These are phyloP conservation scores for Yamadazyma insecticola DNA, from an alignment of 805 yeast genomes.

Conservation along the genomic window DNA sequence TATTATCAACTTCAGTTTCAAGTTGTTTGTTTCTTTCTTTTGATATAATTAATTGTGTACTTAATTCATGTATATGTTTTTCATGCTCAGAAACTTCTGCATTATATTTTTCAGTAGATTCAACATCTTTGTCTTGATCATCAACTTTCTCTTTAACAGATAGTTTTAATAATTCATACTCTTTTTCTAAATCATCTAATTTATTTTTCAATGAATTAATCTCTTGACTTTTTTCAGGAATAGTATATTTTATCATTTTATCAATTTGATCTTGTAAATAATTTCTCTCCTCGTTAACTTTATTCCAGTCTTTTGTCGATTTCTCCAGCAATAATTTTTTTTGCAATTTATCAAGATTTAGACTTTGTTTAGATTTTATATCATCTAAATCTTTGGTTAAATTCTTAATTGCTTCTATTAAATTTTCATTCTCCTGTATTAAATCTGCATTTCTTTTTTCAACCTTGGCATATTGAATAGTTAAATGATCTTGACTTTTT, in stretches of 20 bases:
- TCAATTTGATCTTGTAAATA: slow-evolving; percentile 4
- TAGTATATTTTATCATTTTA: slow-evolving; percentile 9
- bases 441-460: background rate
- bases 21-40: slow-evolving; percentile 17
- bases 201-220: slow-evolving; percentile 14
- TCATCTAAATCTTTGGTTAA: too few relatives aligned
- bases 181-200: slow-evolving; percentile 10
- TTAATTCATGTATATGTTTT: slow-evolving; percentile 7
- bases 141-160: too few relatives aligned
- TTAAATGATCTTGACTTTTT: background rate
- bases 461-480: background rate
- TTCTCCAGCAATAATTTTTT: too few relatives aligned
- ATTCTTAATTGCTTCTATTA: too few relatives aligned
- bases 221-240: slow-evolving; percentile 21
- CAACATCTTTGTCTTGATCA: slow-evolving; percentile 1
- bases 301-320: too few relatives aligned
- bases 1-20: slow-evolving; percentile 13
- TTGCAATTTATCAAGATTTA: too few relatives aligned
- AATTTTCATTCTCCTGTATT: background rate
- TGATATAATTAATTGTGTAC: slow-evolving; percentile 14
- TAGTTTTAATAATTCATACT: slow-evolving; percentile 3
- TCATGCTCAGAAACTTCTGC: slow-evolving; percentile 5
- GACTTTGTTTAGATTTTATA: too few relatives aligned
- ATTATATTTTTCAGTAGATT: background rate
- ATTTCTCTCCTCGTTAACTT: slow-evolving; percentile 3